Percentiles rank a stretch among this genome's conserved stretches.
Conservation (phyloP, 2,329 filamentous ascomycete species). For the Ophiostoma piceae region DNA sequence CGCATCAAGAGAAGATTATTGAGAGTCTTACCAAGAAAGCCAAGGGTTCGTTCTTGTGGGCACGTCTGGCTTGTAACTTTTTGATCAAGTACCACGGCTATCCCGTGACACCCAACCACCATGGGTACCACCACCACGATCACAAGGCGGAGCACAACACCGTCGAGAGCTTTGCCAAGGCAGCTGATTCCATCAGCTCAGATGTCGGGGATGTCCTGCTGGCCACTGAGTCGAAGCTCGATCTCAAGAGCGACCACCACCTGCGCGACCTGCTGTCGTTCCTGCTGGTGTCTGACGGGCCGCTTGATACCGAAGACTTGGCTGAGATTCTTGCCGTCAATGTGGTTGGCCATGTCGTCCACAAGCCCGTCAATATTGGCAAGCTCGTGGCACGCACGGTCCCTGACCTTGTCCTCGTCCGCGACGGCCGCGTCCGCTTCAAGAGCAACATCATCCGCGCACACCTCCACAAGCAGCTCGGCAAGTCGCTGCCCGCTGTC, state of each 20-base stretch:
- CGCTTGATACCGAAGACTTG: conserved; percentile 34
- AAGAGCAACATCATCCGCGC: conserved; percentile 35
- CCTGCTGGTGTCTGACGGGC: conserved; percentile 35
- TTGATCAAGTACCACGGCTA: conserved; percentile 29
- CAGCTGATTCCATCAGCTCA: conserved; percentile 29
- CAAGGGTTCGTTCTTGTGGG: conserved; percentile 38
- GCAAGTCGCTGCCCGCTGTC: conserved; percentile 34
- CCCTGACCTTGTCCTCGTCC: conserved; percentile 34
- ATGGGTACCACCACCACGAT: conserved; percentile 17
- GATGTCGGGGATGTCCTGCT: conserved; percentile 31
- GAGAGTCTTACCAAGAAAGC: conserved; percentile 33
- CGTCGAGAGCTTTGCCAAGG: conserved; percentile 27
- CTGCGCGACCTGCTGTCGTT: conserved; percentile 34
- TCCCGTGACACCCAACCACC: conserved; percentile 6
- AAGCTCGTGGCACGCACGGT: conserved; percentile 28
- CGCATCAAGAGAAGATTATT: conserved; percentile 30
- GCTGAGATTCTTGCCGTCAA: conserved; percentile 34
- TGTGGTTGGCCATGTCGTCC: conserved; percentile 26
- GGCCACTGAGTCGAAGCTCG: conserved; percentile 30
- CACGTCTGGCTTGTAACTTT: conserved; percentile 34
- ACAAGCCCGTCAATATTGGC: conserved; percentile 28
- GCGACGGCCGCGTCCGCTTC: conserved; percentile 36
- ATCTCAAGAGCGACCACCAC: conserved; percentile 30
- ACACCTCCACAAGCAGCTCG: conserved; percentile 34
- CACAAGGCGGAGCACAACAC: conserved; percentile 25